Evolutionary conservation across 2,329 filamentous ascomycete species (phyloP).

Genomic region (Penicillium polonicum): DNA sequence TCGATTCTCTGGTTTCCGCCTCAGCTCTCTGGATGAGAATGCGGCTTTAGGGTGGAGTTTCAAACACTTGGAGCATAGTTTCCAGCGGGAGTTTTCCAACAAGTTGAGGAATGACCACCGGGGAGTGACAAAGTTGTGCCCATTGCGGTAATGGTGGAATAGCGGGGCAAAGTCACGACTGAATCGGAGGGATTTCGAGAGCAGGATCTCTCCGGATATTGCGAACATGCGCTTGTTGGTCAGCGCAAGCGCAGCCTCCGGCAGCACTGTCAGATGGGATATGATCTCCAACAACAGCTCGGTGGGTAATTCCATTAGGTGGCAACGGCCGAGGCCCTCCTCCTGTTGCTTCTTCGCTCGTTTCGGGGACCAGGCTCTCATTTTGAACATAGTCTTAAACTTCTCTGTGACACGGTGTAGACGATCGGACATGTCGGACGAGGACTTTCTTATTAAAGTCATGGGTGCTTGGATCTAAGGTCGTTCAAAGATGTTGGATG

Average conservation of each 20-base stretch:
- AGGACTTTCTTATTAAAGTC: slow-evolving; percentile 16
- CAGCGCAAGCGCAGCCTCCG: slow-evolving; percentile 39
- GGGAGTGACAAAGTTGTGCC: slow-evolving; percentile 37
- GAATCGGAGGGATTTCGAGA: slow-evolving; percentile 37
- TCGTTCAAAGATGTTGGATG: slow-evolving; percentile 4
- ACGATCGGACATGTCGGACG: slow-evolving; percentile 29
- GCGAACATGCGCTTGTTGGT: slow-evolving; percentile 39
- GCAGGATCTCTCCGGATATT: slow-evolving; percentile 33
- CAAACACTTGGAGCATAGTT: slow-evolving; percentile 38
- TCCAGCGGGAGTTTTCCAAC: slow-evolving; percentile 39
- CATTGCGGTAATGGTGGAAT: slow-evolving; percentile 41
- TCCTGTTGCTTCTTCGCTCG: slow-evolving; percentile 18
- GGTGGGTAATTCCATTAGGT: slow-evolving; percentile 39
- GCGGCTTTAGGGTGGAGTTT: slow-evolving; percentile 40
- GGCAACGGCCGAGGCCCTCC: slow-evolving; percentile 24
- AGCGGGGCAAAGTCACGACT: slow-evolving; percentile 40
- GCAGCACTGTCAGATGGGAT: slow-evolving; percentile 36
- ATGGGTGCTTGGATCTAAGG: slow-evolving; percentile 12
- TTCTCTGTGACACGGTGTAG: slow-evolving; percentile 32
- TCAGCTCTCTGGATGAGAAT: slow-evolving; percentile 36
- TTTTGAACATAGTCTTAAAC: slow-evolving; percentile 31
- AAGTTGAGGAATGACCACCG: slow-evolving; percentile 39
- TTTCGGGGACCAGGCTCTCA: slow-evolving; percentile 28
- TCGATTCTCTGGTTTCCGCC: slow-evolving; percentile 33
- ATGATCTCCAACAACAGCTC: slow-evolving; percentile 40